phyloP scores from a whole-genome alignment of 1,284 basidiomycete species.

The Rhizopogon hawkerae region DNA sequence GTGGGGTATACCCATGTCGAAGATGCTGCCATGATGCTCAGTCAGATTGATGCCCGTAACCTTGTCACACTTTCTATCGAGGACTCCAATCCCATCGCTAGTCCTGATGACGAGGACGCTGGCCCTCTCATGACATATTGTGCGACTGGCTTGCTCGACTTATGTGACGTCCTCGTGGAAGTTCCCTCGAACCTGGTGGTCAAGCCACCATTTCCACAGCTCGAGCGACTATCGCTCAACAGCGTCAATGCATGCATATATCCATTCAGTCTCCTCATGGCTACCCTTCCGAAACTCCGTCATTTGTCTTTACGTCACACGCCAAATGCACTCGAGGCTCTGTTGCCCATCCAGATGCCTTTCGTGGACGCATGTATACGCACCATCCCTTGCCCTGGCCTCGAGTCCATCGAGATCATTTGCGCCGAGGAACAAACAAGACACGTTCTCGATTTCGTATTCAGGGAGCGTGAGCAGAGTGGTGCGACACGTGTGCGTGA shows the following conservation, averaged over 20 bases:
- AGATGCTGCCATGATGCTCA: constrained; percentile 31
- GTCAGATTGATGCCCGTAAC: constrained; percentile 30
- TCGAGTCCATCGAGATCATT: constrained; percentile 6
- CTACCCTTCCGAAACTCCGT: constrained; percentile 23
- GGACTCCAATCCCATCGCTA: constrained; percentile 29
- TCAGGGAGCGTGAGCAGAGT: constrained; percentile 15
- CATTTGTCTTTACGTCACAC: constrained; percentile 29
- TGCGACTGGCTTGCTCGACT: constrained; percentile 25
- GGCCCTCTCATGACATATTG: constrained; percentile 29
- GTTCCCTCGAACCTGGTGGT: not conserved
- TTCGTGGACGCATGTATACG: not conserved
- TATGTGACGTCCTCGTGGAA: not conserved
- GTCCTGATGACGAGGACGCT: constrained; percentile 28
- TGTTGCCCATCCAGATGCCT: constrained; percentile 21
- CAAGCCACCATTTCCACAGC: constrained; percentile 26
- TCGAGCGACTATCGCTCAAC: constrained; percentile 28
- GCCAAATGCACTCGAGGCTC: constrained; percentile 24
- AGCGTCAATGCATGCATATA: constrained; percentile 27
- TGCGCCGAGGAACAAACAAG: constrained; percentile 15
- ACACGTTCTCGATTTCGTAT: constrained; percentile 9
- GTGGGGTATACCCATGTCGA: constrained; percentile 32
- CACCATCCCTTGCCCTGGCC: constrained; percentile 9
- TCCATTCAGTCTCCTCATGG: constrained; percentile 26
- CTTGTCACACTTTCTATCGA: constrained; percentile 10
- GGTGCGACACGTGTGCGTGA: constrained; percentile 22